Conservation (phyloP, 2,329 filamentous ascomycete species). For the Leptographium wingfieldii region DNA sequence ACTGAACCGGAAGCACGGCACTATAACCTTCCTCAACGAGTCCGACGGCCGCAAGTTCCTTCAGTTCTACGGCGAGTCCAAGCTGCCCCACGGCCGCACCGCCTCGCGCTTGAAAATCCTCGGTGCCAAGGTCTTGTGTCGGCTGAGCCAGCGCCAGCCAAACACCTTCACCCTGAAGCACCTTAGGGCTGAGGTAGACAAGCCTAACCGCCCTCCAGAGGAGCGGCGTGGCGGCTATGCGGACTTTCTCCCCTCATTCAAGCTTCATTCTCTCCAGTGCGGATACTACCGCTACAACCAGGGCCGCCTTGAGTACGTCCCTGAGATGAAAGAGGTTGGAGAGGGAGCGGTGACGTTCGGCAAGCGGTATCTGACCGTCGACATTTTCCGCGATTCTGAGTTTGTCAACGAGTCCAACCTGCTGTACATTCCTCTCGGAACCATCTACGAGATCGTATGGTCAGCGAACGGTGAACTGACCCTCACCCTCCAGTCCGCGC, state of each 20-base stretch:
- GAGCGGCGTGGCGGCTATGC: neutral
- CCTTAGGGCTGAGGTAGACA: constrained; percentile 11
- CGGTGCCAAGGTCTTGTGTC: constrained; percentile 18
- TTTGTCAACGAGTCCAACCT: constrained; percentile 12
- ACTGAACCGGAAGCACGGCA: constrained; percentile 20
- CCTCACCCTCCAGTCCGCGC: constrained; percentile 33
- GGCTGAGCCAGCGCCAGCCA: constrained; percentile 8
- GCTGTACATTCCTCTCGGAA: constrained; percentile 37
- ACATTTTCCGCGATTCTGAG: constrained; percentile 10
- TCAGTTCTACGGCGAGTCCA: constrained; percentile 16
- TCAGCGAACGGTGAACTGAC: constrained; percentile 26
- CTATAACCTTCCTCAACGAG: constrained; percentile 28
- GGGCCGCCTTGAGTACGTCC: constrained; percentile 26
- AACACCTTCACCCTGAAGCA: constrained; percentile 11
- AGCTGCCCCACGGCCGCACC: constrained; percentile 4
- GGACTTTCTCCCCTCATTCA: constrained; percentile 1
- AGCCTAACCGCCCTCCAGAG: constrained; percentile 5
- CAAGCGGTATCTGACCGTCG: constrained; percentile 28
- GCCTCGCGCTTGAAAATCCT: constrained; percentile 17
- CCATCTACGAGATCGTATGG: constrained; percentile 32
- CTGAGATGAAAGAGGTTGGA: constrained; percentile 26
- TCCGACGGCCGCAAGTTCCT: constrained; percentile 32
- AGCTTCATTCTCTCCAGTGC: constrained; percentile 4
- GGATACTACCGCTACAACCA: constrained; percentile 29
- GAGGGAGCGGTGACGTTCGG: constrained; percentile 28